These are phyloP conservation scores for Ormosia semicastrata DNA, from an alignment of 306 rosid genomes.

Conservation along the genomic window DNA sequence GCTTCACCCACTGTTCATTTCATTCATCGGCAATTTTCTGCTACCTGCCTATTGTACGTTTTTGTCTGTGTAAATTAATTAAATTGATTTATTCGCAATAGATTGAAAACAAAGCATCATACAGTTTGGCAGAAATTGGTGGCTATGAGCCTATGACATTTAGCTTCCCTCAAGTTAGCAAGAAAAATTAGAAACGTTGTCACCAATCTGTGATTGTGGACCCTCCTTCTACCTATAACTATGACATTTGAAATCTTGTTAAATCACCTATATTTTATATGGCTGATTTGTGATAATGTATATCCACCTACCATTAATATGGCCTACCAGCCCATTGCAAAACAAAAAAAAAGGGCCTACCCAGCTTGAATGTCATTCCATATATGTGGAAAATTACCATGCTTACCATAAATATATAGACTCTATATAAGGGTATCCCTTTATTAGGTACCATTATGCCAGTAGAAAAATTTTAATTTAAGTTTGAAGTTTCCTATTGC, in stretches of 20 bases:
- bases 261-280: not conserved
- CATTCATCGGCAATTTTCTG: not conserved
- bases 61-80: not conserved
- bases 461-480: not conserved
- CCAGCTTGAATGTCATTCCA: not conserved
- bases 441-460: not conserved
- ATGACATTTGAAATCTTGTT: conserved; percentile 25
- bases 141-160: conserved; percentile 11
- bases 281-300: conserved; percentile 23
- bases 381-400: not conserved
- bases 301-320: conserved; percentile 27
- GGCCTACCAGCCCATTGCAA: not conserved
- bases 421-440: not conserved
- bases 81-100: not conserved
- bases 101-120: not conserved
- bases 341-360: not conserved
- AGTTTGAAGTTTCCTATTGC: not conserved
- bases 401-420: not conserved
- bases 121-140: conserved; percentile 25
- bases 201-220: conserved; percentile 12
- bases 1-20: not conserved
- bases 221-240: conserved; percentile 24
- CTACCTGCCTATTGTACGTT: not conserved
- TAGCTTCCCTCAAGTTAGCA: conserved; percentile 5
- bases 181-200: conserved; percentile 36